Base-by-base conservation (phyloP, 2,329 filamentous ascomycete species). In the Cladosporium sp. region DNA sequence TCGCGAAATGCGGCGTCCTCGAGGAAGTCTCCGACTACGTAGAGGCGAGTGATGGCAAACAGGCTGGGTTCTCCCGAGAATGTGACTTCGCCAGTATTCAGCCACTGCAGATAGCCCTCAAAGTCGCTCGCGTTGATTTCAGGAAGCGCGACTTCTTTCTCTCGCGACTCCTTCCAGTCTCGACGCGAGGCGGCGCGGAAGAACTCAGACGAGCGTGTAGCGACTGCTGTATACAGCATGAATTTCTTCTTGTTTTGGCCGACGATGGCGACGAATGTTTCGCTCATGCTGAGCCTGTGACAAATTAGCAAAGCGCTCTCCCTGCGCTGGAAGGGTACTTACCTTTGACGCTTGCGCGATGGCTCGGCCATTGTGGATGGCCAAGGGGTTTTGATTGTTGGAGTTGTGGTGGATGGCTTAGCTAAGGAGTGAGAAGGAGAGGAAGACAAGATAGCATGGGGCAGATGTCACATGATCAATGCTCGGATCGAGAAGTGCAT, bases 51-150 rank as follows among this genome's bases (percentile, higher is more conserved):
- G 22, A n/a, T 25, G 1, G n/a, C 20, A n/a, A 25, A 40, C 19
- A 17, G n/a, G 12, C 28, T 36, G 25, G 14, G 45, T 3, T 22
- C 3, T 22, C 34, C 12, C 3, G 30, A 5, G 6, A 57, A 14
- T 12, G 60, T 57, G 28, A 65, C 3, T 5, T 55, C 51, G 47
- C 57, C 45, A 5, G 60, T 63, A 55, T 65, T 61, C 2, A 65
- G 60, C 62, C 62, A 65, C 20, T 63, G 60, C 1, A 64, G 50
- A 25, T 66, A 67, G 39, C 63, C 38, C 15, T 47, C 58, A 20
- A 64, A 65, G 19, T 36, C n/a, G 2, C 59, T 45, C 1, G 55
- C 25, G 7, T 60, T 38, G 6, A 51, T 19, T 6, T 63, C 62
- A 2, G 61, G 36, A 2, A 67, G 51, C 7, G 39, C 14, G 19